Evolutionary conservation across 768 basidiomycete genomes (phyloP), one percentile per base, ranked within the genome.

Genomic region (Macrolepiota dolichaula): DNA sequence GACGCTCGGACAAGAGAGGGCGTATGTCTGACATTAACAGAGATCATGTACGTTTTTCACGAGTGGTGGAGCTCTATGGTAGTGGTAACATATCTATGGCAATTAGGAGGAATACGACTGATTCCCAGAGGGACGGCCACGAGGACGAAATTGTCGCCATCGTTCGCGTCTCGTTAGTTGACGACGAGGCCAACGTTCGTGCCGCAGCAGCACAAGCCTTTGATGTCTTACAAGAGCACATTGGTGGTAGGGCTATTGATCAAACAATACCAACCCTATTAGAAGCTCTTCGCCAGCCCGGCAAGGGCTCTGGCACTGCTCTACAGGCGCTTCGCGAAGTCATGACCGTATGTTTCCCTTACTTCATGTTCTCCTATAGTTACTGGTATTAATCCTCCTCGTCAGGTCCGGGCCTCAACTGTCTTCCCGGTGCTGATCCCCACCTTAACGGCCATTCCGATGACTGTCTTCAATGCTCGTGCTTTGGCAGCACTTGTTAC

Each of bases 351-450:
- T 71, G 90, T 77, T 3, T 12, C 17, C 36, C 1, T 35, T 24
- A 3, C 29, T 57, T 15, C 54, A 35, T 44, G 25, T 44, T 5
- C 29, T 11, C 11, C 19, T 52, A 35, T 51, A 57, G 24, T 46
- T 7, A 36, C 22, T 13, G 11, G 27, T 49, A 27, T 37, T 63
- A 51, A 66, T 63, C 46, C 59, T 32, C 17, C 35, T 32, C 55
- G 37, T 49, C 32, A 95, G 91, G 92, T 98, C 66, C 93, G 96
- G 40, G 93, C 96, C 13, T 82, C 89, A 42, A 94, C 92, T 10
- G 95, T 98, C 40, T 98, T 98, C 92, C 97, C 97, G 0, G 92
- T 98, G 19, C 79, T 98, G 59, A 93, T 99, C 61, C 97, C 96
- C 0, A 96, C 95, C 0, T 78, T 99, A 62, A 95, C 92, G 42